Base-by-base conservation (phyloP, 2,329 filamentous ascomycete species). In the Biscogniauxia sp. region DNA sequence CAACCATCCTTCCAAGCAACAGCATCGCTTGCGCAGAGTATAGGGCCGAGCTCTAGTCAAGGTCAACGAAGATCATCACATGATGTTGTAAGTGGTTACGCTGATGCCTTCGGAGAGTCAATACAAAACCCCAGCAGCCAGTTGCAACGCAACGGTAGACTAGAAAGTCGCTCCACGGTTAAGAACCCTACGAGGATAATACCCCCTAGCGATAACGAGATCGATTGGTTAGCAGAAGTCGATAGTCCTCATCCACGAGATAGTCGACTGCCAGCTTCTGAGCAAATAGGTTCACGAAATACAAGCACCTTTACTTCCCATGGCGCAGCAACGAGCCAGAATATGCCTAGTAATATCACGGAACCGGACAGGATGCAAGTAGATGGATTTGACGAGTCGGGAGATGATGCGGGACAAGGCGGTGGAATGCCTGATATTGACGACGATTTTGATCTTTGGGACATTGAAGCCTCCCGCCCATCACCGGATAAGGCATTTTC, bases 371-470 rank as follows among this genome's bases (percentile, higher is more conserved):
- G 17, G 7, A 45, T n/a, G 37, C 37, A 45, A n/a, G 2, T 17
- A n/a, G 66, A 64, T 15, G 63, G 65, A 23, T 59, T 55, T 23
- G 51, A 64, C 13, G 62, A 62, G 23, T 20, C 41, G 11, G 53
- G 37, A 15, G 58, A 63, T n/a, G 59, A 62, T 20, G 59, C 55
- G 5, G 58, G 60, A 45, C 66, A 61, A 9, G 78, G 28, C 2
- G 28, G 28, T 7, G 28, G 11, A 32, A 32, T 32, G 28, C 28
- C 11, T 32, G 28, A 32, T 32, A 4, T 32, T 2, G 28, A 32
- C 28, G 28, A 79, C 3, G 80, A 80, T 11, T 75, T 74, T 2
- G 80, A 87, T 64, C 77, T 87, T 11, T 87, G 84, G 84, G 84
- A 82, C 32, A 68, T 85, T 23, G 84, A 87, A 68, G 84, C 84